These are phyloP conservation scores for Discostella stelligera DNA, from an alignment of 352 stramenopile genomes.

Conservation along the genomic window DNA sequence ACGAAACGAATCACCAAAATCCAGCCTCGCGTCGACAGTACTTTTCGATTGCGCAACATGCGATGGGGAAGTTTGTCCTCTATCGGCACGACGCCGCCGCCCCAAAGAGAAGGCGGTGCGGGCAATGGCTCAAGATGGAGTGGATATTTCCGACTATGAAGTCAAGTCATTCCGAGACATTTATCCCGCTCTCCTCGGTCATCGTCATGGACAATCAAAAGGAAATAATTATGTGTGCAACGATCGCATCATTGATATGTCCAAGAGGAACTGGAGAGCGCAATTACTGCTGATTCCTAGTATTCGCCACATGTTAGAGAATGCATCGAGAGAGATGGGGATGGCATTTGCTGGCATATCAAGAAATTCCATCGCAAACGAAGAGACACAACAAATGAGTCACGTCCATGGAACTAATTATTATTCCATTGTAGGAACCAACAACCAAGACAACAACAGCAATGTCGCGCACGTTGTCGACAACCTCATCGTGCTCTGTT, in stretches of 20 bases:
- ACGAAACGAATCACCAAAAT: neutral
- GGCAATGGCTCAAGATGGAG: slow-evolving; percentile 46
- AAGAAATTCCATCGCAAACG: neutral
- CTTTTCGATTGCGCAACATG: slow-evolving; percentile 28
- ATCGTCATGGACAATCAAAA: neutral
- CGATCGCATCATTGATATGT: neutral
- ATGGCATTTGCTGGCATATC: slow-evolving; percentile 26
- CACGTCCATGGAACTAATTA: neutral
- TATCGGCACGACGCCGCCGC: slow-evolving; percentile 1
- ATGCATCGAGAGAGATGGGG: slow-evolving; percentile 27
- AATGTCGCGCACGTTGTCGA: slow-evolving; percentile 29
- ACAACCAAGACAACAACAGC: neutral
- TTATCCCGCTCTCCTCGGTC: slow-evolving; percentile 10
- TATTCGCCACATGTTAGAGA: slow-evolving; percentile 21
- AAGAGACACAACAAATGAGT: neutral
- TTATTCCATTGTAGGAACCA: neutral
- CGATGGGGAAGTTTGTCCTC: slow-evolving; percentile 24
- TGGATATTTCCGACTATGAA: slow-evolving; percentile 48
- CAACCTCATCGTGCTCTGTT: slow-evolving; percentile 53
- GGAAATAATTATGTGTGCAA: neutral
- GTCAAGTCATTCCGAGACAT: slow-evolving; percentile 46
- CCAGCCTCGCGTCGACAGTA: neutral
- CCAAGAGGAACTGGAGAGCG: neutral
- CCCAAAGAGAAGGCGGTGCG: slow-evolving; percentile 41
- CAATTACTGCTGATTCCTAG: neutral